These are phyloP conservation scores for Cladosporium sp. DNA, from an alignment of 2,329 filamentous ascomycete species.

Conservation along the genomic window DNA sequence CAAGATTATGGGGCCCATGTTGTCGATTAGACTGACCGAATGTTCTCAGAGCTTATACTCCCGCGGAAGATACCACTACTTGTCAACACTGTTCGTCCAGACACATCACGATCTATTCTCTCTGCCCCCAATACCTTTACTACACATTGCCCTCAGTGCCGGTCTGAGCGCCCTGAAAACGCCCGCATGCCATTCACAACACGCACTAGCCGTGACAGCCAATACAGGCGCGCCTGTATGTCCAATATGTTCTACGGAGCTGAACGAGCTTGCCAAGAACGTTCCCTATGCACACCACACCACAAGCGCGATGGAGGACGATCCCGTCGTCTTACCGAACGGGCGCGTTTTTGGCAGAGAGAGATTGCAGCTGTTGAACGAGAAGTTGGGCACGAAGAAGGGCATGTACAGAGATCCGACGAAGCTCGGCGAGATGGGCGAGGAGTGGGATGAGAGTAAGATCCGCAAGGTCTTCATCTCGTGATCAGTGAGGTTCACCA, in stretches of 20 bases:
- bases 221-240: conserved; percentile 74
- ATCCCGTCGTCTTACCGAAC: conserved; percentile 85
- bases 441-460: conserved; percentile 62
- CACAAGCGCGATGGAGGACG: conserved; percentile 87
- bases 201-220: conserved; percentile 59
- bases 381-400: conserved; percentile 70
- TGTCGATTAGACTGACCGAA: neutral
- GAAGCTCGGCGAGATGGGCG: conserved; percentile 55
- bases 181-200: conserved; percentile 79
- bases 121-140: conserved; percentile 77
- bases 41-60: conserved; percentile 69
- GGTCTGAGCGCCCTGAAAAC: conserved; percentile 95
- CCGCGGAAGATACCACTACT: conserved; percentile 68
- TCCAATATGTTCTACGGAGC: conserved; percentile 92
- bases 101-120: conserved; percentile 86
- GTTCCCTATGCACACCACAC: conserved; percentile 95
- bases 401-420: conserved; percentile 76
- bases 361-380: conserved; percentile 72
- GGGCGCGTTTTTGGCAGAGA: conserved; percentile 80
- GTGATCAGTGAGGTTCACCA: conserved; percentile 41
- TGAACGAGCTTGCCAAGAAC: conserved; percentile 84
- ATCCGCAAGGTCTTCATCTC: conserved; percentile 92
- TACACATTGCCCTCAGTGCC: conserved; percentile 87
- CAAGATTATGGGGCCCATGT: neutral
- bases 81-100: conserved; percentile 77